Base-by-base conservation (phyloP, 805 yeast genomes). In the Vanderwaltozyma polyspora region DNA sequence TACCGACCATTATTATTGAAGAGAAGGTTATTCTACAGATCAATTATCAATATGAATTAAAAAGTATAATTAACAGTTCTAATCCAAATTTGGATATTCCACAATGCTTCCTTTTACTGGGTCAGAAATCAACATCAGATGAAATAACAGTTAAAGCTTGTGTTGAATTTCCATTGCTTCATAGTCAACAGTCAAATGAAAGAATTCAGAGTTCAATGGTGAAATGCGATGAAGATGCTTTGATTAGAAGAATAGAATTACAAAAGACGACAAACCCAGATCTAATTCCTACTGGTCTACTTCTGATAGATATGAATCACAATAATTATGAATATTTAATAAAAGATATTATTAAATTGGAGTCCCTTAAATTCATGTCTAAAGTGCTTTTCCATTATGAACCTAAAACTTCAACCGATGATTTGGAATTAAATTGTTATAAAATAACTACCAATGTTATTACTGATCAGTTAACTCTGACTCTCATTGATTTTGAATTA, bases 91-190 rank as follows among this genome's bases (percentile, higher is more conserved):
- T 18, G 5, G 37, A 34, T 9, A 29, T 35, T 3, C 41, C 49
- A 5, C 44, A 38, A 27, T 45, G 48, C 25, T 36, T 34, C 22
- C 13, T 45, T 8, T 36, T 48, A 8, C 25, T 46, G 16, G 50
- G 51, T 5, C 19, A 21, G n/a, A n/a, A n/a, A n/a, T n/a, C n/a
- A n/a, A n/a, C n/a, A n/a, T n/a, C n/a, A n/a, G n/a, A n/a, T n/a
- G n/a, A n/a, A n/a, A n/a, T n/a, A n/a, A n/a, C n/a, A n/a, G n/a
- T n/a, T n/a, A n/a, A n/a, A n/a, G n/a, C n/a, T n/a, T n/a, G n/a
- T n/a, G n/a, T n/a, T n/a, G n/a, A n/a, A n/a, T n/a, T n/a, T n/a
- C n/a, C n/a, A n/a, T n/a, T n/a, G n/a, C n/a, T n/a, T n/a, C n/a
- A n/a, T n/a, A n/a, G n/a, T n/a, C n/a, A n/a, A n/a, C n/a, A n/a